These are phyloP conservation scores for Draba incana DNA, from an alignment of 345 rosid species.

Conservation along the genomic window DNA sequence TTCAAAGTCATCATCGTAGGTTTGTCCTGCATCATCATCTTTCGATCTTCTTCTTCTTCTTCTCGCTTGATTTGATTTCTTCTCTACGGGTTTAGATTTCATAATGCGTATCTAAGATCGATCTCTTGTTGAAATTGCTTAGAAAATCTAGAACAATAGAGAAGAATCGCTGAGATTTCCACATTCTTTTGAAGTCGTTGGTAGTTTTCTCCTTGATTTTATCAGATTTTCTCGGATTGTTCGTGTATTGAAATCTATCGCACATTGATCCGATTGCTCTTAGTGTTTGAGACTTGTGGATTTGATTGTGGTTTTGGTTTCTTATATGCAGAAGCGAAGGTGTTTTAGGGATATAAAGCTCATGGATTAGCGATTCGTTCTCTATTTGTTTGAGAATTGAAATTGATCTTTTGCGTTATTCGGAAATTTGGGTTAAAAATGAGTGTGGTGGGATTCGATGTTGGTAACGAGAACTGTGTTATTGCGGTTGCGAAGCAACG, in stretches of 20 bases:
- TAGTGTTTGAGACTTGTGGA: conserved; percentile 18
- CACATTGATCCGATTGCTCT: conserved; percentile 12
- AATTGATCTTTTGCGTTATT: not conserved
- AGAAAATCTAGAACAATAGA: not conserved
- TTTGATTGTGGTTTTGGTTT: conserved; percentile 25
- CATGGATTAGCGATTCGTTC: conserved; percentile 10
- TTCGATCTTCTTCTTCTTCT: conserved; percentile 26
- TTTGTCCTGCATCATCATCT: conserved; percentile 6
- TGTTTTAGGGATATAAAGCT: conserved; percentile 13
- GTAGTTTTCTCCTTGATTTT: not conserved
- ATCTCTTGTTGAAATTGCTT: not conserved
- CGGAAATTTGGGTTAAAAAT: conserved; percentile 31
- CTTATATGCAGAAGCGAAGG: conserved; percentile 16
- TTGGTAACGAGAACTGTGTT: conserved; percentile 83
- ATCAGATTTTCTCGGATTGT: not conserved
- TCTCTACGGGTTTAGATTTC: not conserved
- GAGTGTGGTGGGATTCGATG: conserved; percentile 80
- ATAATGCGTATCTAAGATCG: conserved; percentile 36
- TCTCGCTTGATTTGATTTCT: conserved; percentile 3
- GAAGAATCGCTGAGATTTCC: not conserved
- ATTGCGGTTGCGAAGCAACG: conserved; percentile 70
- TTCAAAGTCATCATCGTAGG: conserved; percentile 44
- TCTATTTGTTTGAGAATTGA: not conserved
- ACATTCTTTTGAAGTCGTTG: not conserved
- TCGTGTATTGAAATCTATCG: not conserved